A percentile compares a stretch with the other conserved stretches of the same genome.
These are phyloP conservation scores for Pyrenophora seminiperda DNA, from an alignment of 2,329 filamentous ascomycete genomes.

Conservation along the genomic window DNA sequence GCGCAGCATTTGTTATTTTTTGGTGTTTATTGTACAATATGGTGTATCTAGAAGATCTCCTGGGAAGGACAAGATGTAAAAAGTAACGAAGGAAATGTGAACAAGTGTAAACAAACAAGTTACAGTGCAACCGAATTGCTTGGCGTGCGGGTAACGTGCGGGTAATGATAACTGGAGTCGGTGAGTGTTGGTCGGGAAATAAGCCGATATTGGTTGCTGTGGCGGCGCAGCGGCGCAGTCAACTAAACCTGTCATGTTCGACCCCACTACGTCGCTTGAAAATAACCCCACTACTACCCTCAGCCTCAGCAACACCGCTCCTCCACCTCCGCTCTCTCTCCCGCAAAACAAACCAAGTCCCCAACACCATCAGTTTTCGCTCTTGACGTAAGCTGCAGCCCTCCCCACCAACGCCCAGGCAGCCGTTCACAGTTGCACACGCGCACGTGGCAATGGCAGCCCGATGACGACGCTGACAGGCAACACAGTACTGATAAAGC, in stretches of 20 bases:
- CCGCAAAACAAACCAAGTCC: slow-evolving; percentile 21
- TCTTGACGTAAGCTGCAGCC: slow-evolving; percentile 36
- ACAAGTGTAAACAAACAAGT: slow-evolving; percentile 21
- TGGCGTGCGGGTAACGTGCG: slow-evolving; percentile 8
- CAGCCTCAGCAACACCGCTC: slow-evolving; percentile 34
- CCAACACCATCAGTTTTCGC: slow-evolving; percentile 25
- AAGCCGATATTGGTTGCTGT: slow-evolving; percentile 21
- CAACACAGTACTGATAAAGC: slow-evolving; percentile 44
- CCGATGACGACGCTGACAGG: slow-evolving; percentile 48
- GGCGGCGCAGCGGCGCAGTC: slow-evolving; percentile 25
- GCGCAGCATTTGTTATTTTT: slow-evolving; percentile 43
- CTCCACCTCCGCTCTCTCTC: slow-evolving; percentile 28
- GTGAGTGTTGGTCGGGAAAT: background rate
- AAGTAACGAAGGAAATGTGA: slow-evolving; percentile 39
- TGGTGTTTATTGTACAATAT: slow-evolving; percentile 44
- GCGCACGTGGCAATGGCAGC: slow-evolving; percentile 20
- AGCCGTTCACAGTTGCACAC: slow-evolving; percentile 14
- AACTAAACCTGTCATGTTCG: slow-evolving; percentile 21
- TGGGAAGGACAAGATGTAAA: slow-evolving; percentile 40
- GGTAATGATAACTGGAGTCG: background rate
- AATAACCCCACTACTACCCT: slow-evolving; percentile 25
- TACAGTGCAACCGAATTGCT: background rate
- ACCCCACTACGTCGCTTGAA: slow-evolving; percentile 31
- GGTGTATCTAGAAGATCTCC: slow-evolving; percentile 39
- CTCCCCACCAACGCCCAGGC: slow-evolving; percentile 25